Percentiles rank a stretch among this genome's conserved stretches.
Evolutionary conservation across 2,329 filamentous ascomycete genomes (phyloP).

Genomic region (Calonectria crousiana): DNA sequence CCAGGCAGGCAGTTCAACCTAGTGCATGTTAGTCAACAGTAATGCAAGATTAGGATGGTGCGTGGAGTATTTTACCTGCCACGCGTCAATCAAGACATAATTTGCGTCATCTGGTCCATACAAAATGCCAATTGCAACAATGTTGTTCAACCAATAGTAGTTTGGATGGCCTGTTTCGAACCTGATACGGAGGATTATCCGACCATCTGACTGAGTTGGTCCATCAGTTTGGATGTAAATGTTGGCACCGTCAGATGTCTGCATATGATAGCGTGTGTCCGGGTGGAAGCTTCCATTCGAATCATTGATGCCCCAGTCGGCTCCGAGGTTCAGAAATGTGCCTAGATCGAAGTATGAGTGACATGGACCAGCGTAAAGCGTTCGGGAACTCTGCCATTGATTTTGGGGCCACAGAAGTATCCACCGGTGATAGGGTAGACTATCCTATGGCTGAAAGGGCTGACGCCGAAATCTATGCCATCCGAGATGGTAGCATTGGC

Average conservation of each 20-base stretch:
- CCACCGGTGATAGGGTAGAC: neutral
- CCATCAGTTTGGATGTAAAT: neutral
- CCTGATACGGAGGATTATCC: neutral
- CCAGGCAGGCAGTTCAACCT: neutral
- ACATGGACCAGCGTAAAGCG: neutral
- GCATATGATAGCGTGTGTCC: slow-evolving; percentile 1
- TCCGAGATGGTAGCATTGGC: neutral
- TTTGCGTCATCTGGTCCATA: neutral
- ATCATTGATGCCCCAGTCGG: neutral
- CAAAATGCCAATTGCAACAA: neutral
- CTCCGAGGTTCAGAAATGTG: neutral
- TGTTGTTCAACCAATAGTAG: neutral
- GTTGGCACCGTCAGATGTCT: neutral
- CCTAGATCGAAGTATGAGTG: neutral
- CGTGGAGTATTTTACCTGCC: neutral
- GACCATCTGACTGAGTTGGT: neutral
- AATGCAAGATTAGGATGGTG: neutral
- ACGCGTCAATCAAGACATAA: neutral
- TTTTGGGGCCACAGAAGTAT: neutral
- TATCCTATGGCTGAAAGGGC: neutral
- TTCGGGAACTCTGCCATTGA: neutral
- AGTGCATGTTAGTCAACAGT: neutral
- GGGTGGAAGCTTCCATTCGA: neutral
- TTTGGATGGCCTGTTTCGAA: neutral
- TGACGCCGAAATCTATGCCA: neutral